Percentiles rank a stretch among this genome's conserved stretches.
phyloP scores from a whole-genome alignment of 306 rosid species.

The Vicia villosa region DNA sequence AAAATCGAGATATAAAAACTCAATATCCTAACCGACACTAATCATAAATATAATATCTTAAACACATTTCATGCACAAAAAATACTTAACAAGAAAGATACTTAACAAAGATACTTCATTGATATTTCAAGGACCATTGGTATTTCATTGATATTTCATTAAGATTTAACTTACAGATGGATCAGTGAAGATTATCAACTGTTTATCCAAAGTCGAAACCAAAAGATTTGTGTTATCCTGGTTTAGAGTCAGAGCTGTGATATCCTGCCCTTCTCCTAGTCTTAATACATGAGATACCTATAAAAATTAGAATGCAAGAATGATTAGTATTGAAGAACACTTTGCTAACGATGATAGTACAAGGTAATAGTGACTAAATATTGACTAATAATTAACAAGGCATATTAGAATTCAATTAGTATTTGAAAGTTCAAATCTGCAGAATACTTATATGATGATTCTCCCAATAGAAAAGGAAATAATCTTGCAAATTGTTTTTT shows the following conservation, averaged over 20 bases:
- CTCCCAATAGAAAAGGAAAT: constrained; percentile 6
- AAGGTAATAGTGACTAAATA: constrained; percentile 18
- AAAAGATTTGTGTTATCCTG: constrained; percentile 86
- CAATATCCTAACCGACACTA: not conserved
- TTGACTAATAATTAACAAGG: not conserved
- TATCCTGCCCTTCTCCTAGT: constrained; percentile 83
- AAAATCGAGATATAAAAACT: not conserved
- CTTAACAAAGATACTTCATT: not conserved
- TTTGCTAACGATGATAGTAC: not conserved
- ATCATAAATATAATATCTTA: not conserved
- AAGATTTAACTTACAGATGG: constrained; percentile 75
- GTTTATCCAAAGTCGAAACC: constrained; percentile 85
- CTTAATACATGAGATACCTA: constrained; percentile 80
- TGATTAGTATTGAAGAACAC: constrained; percentile 22
- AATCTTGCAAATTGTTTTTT: constrained; percentile 16
- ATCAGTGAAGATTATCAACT: constrained; percentile 85
- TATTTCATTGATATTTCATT: constrained; percentile 3
- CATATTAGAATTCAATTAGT: constrained; percentile 19
- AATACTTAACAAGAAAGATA: not conserved
- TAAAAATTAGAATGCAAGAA: constrained; percentile 25
- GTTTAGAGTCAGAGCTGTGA: constrained; percentile 82
- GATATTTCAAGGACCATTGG: not conserved
- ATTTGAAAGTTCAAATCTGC: constrained; percentile 32
- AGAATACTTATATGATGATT: not conserved
- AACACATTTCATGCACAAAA: constrained; percentile 19